Base-by-base conservation (phyloP, 2,329 filamentous ascomycete genomes). In the Cordyceps tenuipes region DNA sequence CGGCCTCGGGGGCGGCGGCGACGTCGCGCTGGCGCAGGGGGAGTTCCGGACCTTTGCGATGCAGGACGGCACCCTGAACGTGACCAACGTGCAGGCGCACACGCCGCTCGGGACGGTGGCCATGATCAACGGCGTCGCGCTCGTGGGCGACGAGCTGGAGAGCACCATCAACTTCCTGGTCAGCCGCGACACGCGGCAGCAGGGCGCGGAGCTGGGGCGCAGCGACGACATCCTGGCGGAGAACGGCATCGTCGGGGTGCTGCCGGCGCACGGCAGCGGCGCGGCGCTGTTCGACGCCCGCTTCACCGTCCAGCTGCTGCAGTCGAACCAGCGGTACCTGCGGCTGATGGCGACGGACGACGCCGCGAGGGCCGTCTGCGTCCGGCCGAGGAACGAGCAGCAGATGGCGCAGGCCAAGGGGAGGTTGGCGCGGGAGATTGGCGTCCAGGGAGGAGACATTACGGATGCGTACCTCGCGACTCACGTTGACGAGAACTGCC, bases 101-200 rank as follows among this genome's bases (percentile, higher is more conserved):
- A 56, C 53, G 1, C 29, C 36, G 43, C 53, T 56, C 3, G 53
- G 53, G 6, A 56, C 53, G 17, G 43, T 56, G 3, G 53, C 53
- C 29, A 56, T 56, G 53, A 56, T 56, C 7, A 46, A 47, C 29
- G 53, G 53, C 5, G 53, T 56, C 13, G 53, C 53, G n/a, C 53
- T 56, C 10, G n/a, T 56, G 53, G 53, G 53, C 12, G 53, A 56
- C 12, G 53, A 56, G 31, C 43, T 56, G 3, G 53, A 56, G 29
- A 56, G 53, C 43, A 56, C 53, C 13, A 4, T 56, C 43, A 47
- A 56, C 29, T 56, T 56, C 21, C 53, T 56, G 8, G 53, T 56
- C 44, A 56, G 53, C 53, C 46, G 53, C 1, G 39, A 56, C 12
- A 56, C 53, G 5, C 53, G 36, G 53, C 5, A 5, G 19, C 53